These are phyloP conservation scores for Bacterosira constricta DNA, from an alignment of 108 stramenopile species.

Conservation along the genomic window DNA sequence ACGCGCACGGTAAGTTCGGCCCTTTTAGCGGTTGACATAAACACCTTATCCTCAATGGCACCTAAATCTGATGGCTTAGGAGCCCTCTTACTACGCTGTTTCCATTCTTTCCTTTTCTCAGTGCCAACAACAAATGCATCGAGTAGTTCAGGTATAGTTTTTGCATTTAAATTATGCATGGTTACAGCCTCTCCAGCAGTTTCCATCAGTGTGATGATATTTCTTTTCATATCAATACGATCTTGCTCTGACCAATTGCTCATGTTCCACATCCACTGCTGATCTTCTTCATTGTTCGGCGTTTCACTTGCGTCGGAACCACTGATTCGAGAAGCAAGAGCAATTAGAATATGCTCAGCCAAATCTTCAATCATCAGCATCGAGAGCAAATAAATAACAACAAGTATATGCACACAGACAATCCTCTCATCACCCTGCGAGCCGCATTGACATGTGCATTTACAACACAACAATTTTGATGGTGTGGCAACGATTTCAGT, in stretches of 20 bases:
- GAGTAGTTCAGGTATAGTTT: slow-evolving; percentile 3
- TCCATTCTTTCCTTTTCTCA: slow-evolving; percentile 12
- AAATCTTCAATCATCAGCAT: slow-evolving; percentile 2
- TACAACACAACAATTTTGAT: not conserved
- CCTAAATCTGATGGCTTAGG: slow-evolving; percentile 14
- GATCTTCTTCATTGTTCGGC: not conserved
- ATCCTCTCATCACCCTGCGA: not conserved
- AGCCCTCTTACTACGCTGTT: not conserved
- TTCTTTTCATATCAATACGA: too few species aligned
- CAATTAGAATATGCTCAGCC: slow-evolving; percentile 12
- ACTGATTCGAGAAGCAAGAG: not conserved
- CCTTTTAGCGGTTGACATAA: not conserved
- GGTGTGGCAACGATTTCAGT: not conserved
- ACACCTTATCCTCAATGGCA: not conserved
- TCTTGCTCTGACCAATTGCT: not conserved
- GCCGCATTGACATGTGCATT: too few species aligned
- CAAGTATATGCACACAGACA: slow-evolving; percentile 3
- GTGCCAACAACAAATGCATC: slow-evolving; percentile 6
- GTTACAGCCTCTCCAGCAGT: not conserved
- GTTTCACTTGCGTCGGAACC: not conserved
- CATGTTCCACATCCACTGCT: not conserved
- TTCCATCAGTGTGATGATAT: not conserved
- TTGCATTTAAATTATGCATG: not conserved
- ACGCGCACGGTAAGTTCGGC: not conserved
- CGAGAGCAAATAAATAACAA: not conserved